Evolutionary conservation across 140 eudicot species (phyloP).

Genomic region (Bidens hawaiensis): DNA sequence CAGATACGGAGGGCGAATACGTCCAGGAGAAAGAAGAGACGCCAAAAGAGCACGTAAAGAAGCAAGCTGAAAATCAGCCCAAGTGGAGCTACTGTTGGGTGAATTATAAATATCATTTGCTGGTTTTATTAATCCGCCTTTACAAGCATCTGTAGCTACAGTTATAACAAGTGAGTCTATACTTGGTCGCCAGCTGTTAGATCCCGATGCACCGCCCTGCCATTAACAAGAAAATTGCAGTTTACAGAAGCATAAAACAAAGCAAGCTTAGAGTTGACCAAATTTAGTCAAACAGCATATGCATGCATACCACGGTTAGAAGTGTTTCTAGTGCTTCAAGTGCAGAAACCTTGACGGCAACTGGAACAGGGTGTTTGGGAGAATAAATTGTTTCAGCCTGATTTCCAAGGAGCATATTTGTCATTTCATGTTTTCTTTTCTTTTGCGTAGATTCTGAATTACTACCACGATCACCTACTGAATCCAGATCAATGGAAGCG

Average conservation of each 20-base stretch:
- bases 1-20: constrained; percentile 64
- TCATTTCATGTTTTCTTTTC: constrained; percentile 72
- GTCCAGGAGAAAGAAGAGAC: constrained; percentile 81
- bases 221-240: not conserved
- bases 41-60: constrained; percentile 85
- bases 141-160: constrained; percentile 65
- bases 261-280: not conserved
- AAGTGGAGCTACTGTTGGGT: constrained; percentile 17
- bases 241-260: constrained; percentile 6
- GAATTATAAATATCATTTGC: constrained; percentile 16
- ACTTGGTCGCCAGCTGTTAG: constrained; percentile 67
- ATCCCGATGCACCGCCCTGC: constrained; percentile 77
- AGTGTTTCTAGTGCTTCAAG: constrained; percentile 78
- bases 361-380: constrained; percentile 23
- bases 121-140: constrained; percentile 58
- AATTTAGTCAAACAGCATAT: not conserved
- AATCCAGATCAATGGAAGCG: constrained; percentile 52
- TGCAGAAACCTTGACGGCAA: constrained; percentile 80
- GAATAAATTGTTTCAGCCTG: constrained; percentile 31
- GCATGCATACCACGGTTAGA: constrained; percentile 59
- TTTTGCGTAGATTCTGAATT: constrained; percentile 35
- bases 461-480: constrained; percentile 21
- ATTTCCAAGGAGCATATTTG: constrained; percentile 25
- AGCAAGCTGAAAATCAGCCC: constrained; percentile 81
- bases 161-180: constrained; percentile 54